phyloP scores from a whole-genome alignment of 2,329 filamentous ascomycete genomes.

The Leptographium wingfieldii region DNA sequence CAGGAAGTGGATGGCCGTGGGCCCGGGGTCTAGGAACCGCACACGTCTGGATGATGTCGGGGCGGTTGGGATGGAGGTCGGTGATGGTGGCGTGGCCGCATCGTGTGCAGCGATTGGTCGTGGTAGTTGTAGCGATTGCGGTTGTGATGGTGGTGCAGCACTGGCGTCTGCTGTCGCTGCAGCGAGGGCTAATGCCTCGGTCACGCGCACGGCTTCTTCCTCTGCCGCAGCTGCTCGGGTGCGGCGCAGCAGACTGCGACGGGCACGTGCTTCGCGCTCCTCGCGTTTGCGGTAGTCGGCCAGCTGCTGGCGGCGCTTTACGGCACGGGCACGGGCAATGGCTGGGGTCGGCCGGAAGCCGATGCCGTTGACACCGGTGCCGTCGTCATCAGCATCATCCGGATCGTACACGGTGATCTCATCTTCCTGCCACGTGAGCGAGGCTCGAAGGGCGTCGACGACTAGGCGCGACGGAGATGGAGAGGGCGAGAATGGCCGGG shows the following conservation, averaged over 20 bases:
- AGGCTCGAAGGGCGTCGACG: conserved; percentile 41
- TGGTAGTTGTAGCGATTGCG: background rate
- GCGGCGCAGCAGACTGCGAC: conserved; percentile 37
- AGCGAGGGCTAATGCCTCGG: background rate
- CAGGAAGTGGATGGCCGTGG: conserved; percentile 8
- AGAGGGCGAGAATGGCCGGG: background rate
- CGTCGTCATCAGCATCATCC: conserved; percentile 53
- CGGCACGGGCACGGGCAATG: conserved; percentile 42
- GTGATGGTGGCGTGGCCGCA: background rate
- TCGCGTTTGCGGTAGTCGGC: conserved; percentile 49
- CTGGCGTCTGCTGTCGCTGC: background rate
- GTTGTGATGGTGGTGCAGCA: background rate
- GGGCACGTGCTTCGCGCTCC: conserved; percentile 45
- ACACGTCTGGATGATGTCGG: conserved; percentile 4
- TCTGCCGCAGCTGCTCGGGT: conserved; percentile 15
- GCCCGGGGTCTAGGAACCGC: conserved; percentile 10
- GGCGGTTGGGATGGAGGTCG: background rate
- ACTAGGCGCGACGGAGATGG: conserved; percentile 13
- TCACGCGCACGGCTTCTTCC: too few species aligned
- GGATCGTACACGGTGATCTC: conserved; percentile 56
- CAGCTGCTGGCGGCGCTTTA: conserved; percentile 48
- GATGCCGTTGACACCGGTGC: conserved; percentile 54
- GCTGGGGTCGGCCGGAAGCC: conserved; percentile 53
- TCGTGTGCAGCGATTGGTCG: background rate
- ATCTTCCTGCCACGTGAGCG: conserved; percentile 54